Evolutionary conservation across 257 asterid genomes (phyloP), one percentile per base, ranked within the genome.

Genomic region (Prunella vulgaris): DNA sequence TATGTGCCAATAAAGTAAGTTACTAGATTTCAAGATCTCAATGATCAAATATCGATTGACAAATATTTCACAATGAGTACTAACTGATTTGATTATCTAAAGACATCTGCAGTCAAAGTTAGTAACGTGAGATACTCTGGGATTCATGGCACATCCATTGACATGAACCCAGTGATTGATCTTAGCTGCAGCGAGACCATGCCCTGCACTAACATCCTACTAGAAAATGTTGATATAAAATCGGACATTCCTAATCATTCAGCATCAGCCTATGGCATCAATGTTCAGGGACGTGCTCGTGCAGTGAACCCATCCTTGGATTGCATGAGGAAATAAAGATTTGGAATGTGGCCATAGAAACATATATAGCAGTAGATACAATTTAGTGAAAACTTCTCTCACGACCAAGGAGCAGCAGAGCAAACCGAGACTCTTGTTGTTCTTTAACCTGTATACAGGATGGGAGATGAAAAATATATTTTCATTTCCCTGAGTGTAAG

Each of bases 111-210:
- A 5, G 89, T 84, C 6, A 28, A 78, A 66, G 72, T 80, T 9
- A 86, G 87, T 62, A 61, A 86, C 7, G 84, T 84, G 69, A 71
- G 66, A 49, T 84, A 76, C 32, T 57, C n/a, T 0, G 63, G 82
- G 33, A 73, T 84, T 22, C 73, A 21, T 0, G 92, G 87, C 33
- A 84, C 89, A 63, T 65, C 85, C 12, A 48, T 21, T 10, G 15
- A 71, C 68, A 69, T 74, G 63, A 64, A 66, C 2, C 73, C 79
- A 2, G 64, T 79, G 2, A 78, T 84, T 46, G 75, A 76, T 79
- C 71, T 86, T 12, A 77, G 62, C 58, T 86, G 89, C 82, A 84
- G 92, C 76, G 15, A 64, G 40, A 75, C 72, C 0, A 74, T 71
- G 10, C 82, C 88, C 18, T 83, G 91, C 75, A 76, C 78, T 3